Conservation (phyloP, 2,329 filamentous ascomycete species). For the Plectosphaerella cucumerina region DNA sequence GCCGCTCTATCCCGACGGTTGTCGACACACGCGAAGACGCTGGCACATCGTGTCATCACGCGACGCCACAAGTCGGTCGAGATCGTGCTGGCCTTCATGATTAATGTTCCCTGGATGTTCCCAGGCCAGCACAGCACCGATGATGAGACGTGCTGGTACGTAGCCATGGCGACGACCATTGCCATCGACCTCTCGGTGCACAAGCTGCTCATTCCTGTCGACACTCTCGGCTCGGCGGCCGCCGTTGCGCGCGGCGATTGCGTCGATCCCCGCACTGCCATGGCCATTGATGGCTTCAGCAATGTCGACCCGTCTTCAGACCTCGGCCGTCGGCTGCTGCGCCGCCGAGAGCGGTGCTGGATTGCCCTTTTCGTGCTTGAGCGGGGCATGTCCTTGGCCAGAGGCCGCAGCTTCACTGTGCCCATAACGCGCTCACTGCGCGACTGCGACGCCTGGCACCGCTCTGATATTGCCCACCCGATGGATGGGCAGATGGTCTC, state of each 20-base stretch:
- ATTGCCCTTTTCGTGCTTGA: conserved; percentile 70
- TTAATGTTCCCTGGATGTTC: conserved; percentile 73
- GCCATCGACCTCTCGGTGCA: conserved; percentile 67
- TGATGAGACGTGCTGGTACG: conserved; percentile 68
- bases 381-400: conserved; percentile 66
- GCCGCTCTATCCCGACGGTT: conserved; percentile 62
- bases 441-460: conserved; percentile 66
- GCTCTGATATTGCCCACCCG: conserved; percentile 56
- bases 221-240: conserved; percentile 37
- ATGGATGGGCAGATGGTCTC: conserved; percentile 70
- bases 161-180: conserved; percentile 65
- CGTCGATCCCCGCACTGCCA: conserved; percentile 61
- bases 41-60: conserved; percentile 59
- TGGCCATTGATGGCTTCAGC: conserved; percentile 64
- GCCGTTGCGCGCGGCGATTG: conserved; percentile 55
- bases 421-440: conserved; percentile 63
- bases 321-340: conserved; percentile 55
- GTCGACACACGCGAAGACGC: conserved; percentile 57
- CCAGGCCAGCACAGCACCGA: conserved; percentile 64
- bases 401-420: conserved; percentile 64
- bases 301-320: conserved; percentile 58
- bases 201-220: conserved; percentile 59
- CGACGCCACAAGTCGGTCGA: conserved; percentile 65
- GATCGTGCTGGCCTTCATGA: conserved; percentile 71
- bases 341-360: conserved; percentile 66